A percentile compares a stretch with the other conserved stretches of the same genome.
Conservation (phyloP, 2,329 filamentous ascomycete species). For the Sporothrix brasiliensis region DNA sequence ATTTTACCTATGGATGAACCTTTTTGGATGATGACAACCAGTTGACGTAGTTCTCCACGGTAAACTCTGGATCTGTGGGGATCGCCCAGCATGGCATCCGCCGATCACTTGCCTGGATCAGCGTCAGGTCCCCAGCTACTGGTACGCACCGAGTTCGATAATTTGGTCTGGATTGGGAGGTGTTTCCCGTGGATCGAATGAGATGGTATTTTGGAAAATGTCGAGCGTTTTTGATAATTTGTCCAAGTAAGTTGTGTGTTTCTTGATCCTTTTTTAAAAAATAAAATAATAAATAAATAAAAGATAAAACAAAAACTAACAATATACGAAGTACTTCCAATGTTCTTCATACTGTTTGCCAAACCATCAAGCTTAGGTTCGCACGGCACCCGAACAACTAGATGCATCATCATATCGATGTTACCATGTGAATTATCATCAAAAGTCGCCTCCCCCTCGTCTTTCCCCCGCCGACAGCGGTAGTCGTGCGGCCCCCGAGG, state of each 20-base stretch:
- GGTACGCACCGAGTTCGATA: not conserved
- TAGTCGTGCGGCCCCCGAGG: not conserved
- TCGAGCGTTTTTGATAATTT: not conserved
- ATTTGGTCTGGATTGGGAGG: not conserved
- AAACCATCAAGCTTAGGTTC: too few relatives aligned
- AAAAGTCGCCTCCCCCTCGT: not conserved
- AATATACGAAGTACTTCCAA: too few relatives aligned
- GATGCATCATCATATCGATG: not conserved
- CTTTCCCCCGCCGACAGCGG: not conserved
- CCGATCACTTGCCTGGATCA: not conserved
- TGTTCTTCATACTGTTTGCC: too few relatives aligned
- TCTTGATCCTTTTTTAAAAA: too few relatives aligned
- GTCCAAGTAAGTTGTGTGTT: not conserved
- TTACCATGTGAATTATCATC: too few relatives aligned
- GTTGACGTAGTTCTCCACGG: not conserved
- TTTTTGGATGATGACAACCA: not conserved
- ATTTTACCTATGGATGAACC: not conserved
- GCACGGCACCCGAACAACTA: too few relatives aligned
- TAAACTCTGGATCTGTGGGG: too few relatives aligned
- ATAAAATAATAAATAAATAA: too few relatives aligned
- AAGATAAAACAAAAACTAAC: too few relatives aligned
- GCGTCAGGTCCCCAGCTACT: not conserved
- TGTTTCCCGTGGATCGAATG: not conserved
- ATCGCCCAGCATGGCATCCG: conserved; percentile 9
- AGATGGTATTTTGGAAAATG: not conserved